phyloP scores from a whole-genome alignment of 2,329 filamentous ascomycete species.

The Calycina herbarum region DNA sequence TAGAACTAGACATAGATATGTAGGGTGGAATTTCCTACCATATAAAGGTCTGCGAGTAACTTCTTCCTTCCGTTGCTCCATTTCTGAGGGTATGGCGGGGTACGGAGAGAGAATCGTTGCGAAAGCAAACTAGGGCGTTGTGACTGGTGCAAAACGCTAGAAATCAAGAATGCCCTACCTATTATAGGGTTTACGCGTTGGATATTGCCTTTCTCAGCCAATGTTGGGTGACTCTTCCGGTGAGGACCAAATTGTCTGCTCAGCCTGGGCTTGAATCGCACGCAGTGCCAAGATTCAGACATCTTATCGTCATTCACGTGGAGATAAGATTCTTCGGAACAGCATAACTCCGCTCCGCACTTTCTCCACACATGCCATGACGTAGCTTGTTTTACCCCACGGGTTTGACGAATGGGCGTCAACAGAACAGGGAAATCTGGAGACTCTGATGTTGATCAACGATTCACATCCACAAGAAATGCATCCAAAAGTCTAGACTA shows the following conservation, averaged over 20 bases:
- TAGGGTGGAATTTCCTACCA: conserved; percentile 31
- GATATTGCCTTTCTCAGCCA: not conserved
- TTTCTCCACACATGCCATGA: not conserved
- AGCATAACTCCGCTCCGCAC: not conserved
- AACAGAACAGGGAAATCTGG: not conserved
- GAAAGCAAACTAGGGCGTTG: not conserved
- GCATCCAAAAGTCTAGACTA: conserved; percentile 10
- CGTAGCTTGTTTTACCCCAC: conserved; percentile 2
- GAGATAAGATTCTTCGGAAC: not conserved
- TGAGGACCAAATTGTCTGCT: not conserved
- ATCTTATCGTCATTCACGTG: not conserved
- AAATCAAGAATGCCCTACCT: not conserved
- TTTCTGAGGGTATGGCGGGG: conserved; percentile 17
- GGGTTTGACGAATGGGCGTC: conserved; percentile 4
- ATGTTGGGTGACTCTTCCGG: conserved; percentile 1
- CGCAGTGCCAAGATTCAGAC: not conserved
- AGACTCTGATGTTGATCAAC: not conserved
- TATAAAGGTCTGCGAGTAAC: conserved; percentile 42
- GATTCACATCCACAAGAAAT: not conserved
- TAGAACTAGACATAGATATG: conserved; percentile 9
- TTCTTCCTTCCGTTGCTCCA: conserved; percentile 41
- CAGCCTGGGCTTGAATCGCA: not conserved
- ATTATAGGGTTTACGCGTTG: not conserved
- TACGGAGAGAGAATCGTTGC: not conserved
- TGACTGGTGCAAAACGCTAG: not conserved